Conservation (phyloP, 106 monocot species). For the Narthecium ossifragum region DNA sequence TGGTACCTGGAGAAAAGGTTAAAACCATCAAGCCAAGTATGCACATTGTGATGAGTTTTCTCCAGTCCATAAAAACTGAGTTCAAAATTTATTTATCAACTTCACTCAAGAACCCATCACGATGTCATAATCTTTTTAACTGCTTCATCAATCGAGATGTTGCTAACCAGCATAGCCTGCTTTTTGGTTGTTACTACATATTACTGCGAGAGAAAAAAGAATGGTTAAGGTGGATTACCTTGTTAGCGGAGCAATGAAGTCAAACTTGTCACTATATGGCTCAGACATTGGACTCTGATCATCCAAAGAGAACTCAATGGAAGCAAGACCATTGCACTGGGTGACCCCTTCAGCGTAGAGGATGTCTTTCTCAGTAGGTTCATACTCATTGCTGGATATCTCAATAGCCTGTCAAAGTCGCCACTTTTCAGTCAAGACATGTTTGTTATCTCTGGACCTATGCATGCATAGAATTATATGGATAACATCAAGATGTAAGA, state of each 20-base stretch:
- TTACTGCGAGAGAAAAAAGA: background rate
- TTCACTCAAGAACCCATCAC: too few species aligned
- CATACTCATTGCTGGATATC: slow-evolving; percentile 42
- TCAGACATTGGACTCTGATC: slow-evolving; percentile 27
- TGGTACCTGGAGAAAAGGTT: slow-evolving; percentile 22
- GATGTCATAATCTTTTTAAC: too few species aligned
- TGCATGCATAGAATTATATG: too few species aligned
- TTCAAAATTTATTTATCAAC: too few species aligned
- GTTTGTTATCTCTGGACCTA: too few species aligned
- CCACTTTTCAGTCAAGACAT: too few species aligned
- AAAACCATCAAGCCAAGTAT: background rate
- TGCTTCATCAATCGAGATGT: too few species aligned
- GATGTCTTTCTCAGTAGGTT: slow-evolving; percentile 36
- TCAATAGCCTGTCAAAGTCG: slow-evolving; percentile 41
- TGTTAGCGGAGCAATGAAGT: slow-evolving; percentile 16
- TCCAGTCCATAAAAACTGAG: too few species aligned
- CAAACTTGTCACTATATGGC: slow-evolving; percentile 19
- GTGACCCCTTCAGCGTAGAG: slow-evolving; percentile 32
- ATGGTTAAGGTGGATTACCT: slow-evolving; percentile 15
- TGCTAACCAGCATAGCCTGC: too few species aligned
- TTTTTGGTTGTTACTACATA: too few species aligned
- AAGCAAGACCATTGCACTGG: slow-evolving; percentile 30
- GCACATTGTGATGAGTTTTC: too few species aligned
- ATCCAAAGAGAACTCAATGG: slow-evolving; percentile 36
- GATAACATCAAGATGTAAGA: too few species aligned